Evolutionary conservation across 371 early-diverging fungal species (phyloP), one percentile per base, ranked within the genome.

Genomic region (Batkoa obscura): DNA sequence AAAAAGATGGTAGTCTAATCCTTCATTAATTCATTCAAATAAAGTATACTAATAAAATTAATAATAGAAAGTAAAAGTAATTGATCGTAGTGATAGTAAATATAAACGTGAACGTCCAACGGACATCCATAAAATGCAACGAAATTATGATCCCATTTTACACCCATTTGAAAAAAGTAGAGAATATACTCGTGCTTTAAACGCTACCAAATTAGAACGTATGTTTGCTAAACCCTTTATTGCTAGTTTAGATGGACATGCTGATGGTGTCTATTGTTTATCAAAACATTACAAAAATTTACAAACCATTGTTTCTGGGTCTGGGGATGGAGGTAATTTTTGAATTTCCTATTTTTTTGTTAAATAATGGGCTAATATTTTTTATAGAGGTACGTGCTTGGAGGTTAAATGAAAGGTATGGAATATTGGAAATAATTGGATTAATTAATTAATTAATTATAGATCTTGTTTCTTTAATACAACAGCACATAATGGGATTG

Each of bases 191-290:
- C 74, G 99, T 31, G 99, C 99, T 17, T 72, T 99, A 15, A 96
- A 95, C 62, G 81, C 94, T 3, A 81, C 81, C 39, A 99, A 99
- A 67, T 67, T 99, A 35, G 98, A 98, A 56, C 75, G 96, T 34
- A 68, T 99, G 77, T 90, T 99, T 67, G 90, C 99, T 56, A 98
- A 99, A 66, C 99, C 99, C 9, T 99, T 99, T 66, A 67, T 99
- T 12, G 88, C 75, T 1, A 80, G 91, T 1, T 66, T 99, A 15
- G 68, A 71, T 42, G 94, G 94, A 0, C 98, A 99, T 60, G 76
- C 85, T 48, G 99, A 99, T 59, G 99, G 99, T 56, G 93, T 99
- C 8, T 96, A 96, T 64, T 69, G 81, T 58, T 74, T 99, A 75
- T 81, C 85, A 0, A 97, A 94, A 66, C 86, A 95, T 63, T 86